Percentiles rank a stretch among this genome's conserved stretches.
phyloP scores from a whole-genome alignment of 306 rosid species.

The Quercus alba region DNA sequence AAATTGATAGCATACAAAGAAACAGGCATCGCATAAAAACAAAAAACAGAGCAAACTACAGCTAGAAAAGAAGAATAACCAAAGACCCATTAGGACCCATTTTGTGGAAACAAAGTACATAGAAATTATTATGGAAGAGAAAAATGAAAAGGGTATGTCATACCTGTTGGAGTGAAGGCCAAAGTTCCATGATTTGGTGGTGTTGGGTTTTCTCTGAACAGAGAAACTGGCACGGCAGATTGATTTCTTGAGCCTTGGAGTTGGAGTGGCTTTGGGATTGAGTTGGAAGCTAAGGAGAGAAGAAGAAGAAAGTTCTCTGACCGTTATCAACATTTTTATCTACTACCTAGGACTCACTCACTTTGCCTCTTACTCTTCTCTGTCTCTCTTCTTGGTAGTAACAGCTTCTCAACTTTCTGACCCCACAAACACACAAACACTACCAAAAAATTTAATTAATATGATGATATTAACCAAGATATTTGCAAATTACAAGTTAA shows the following conservation, averaged over 20 bases:
- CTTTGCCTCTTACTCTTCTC: background rate
- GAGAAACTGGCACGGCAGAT: constrained; percentile 46
- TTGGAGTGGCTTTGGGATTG: constrained; percentile 27
- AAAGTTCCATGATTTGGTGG: constrained; percentile 33
- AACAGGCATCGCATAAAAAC: background rate
- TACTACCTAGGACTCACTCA: background rate
- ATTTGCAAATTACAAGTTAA: background rate
- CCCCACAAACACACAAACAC: background rate
- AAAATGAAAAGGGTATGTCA: background rate
- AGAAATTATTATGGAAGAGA: background rate
- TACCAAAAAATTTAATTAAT: no score
- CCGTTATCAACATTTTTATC: constrained; percentile 72
- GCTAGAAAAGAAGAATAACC: background rate
- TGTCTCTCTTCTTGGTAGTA: no score
- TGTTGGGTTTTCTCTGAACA: constrained; percentile 34
- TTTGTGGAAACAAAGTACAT: background rate
- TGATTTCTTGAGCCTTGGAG: constrained; percentile 22
- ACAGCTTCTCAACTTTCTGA: background rate
- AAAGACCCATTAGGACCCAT: constrained; percentile 1
- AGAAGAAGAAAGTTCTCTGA: constrained; percentile 50
- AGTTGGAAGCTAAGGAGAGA: constrained; percentile 35
- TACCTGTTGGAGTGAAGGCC: constrained; percentile 54
- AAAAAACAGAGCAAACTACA: background rate
- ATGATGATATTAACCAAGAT: background rate
- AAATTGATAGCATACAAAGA: background rate